phyloP scores from a whole-genome alignment of 1,284 basidiomycete species.

The Cryptococcus neoformans region DNA sequence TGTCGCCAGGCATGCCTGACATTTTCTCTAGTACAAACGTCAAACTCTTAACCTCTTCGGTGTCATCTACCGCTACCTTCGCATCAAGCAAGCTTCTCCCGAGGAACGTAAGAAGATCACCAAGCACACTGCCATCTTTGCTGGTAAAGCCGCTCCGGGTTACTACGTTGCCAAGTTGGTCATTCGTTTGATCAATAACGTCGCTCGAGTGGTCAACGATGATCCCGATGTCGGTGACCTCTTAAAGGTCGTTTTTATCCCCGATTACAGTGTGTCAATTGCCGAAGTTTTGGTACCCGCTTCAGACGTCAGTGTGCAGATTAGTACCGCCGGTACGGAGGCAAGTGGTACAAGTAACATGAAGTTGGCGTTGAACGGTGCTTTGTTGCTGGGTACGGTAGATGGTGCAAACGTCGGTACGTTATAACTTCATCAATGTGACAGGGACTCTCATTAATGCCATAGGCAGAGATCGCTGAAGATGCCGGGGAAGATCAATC shows the following conservation, averaged over 20 bases:
- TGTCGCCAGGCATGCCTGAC: not conserved
- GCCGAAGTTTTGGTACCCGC: slow-evolving; percentile 90
- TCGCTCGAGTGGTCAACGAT: slow-evolving; percentile 74
- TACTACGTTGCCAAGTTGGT: slow-evolving; percentile 59
- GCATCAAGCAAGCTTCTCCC: slow-evolving; percentile 70
- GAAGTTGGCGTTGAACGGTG: slow-evolving; percentile 75
- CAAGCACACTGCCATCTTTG: slow-evolving; percentile 70
- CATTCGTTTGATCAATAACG: slow-evolving; percentile 88
- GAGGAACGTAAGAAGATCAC: slow-evolving; percentile 70
- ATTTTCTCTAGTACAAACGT: slow-evolving; percentile 71
- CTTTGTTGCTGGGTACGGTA: slow-evolving; percentile 62
- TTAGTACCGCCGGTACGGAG: slow-evolving; percentile 90
- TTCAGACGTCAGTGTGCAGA: slow-evolving; percentile 87
- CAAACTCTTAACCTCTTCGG: slow-evolving; percentile 55
- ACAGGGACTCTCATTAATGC: not conserved
- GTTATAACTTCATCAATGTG: slow-evolving; percentile 1
- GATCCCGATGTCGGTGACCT: slow-evolving; percentile 82
- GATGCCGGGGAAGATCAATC: slow-evolving; percentile 65
- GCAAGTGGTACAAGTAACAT: slow-evolving; percentile 66
- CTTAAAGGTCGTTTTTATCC: slow-evolving; percentile 74
- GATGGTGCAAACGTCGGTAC: slow-evolving; percentile 85
- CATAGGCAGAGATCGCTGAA: slow-evolving; percentile 69
- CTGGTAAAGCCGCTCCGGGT: slow-evolving; percentile 59
- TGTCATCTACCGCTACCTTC: slow-evolving; percentile 80
- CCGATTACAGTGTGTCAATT: slow-evolving; percentile 74